Conservation (phyloP, 345 rosid species). For the Pistacia vera region DNA sequence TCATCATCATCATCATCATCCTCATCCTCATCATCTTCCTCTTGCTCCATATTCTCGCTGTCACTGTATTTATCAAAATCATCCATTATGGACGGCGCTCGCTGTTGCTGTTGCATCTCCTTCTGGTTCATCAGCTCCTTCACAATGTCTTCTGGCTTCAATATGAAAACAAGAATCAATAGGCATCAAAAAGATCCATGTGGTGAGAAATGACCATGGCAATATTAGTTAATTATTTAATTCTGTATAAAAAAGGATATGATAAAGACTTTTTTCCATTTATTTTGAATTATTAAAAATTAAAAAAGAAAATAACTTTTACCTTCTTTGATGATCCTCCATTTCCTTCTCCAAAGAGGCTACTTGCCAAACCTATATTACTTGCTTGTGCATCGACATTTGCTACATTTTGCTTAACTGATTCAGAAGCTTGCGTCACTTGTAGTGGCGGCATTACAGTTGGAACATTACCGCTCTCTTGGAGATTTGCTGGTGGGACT, state of each 20-base stretch:
- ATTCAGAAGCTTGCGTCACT: slow-evolving; percentile 14
- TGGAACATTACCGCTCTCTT: slow-evolving; percentile 18
- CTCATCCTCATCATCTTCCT: slow-evolving; percentile 32
- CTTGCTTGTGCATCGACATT: slow-evolving; percentile 23
- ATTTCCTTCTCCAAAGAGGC: slow-evolving; percentile 39
- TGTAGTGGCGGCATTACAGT: slow-evolving; percentile 10
- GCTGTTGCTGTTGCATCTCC: slow-evolving; percentile 31
- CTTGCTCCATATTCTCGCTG: slow-evolving; percentile 34
- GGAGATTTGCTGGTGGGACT: slow-evolving; percentile 30
- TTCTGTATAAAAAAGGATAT: not conserved
- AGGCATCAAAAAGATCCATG: slow-evolving; percentile 11
- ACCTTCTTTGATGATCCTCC: slow-evolving; percentile 48
- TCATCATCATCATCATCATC: slow-evolving; percentile 21
- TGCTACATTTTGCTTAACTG: slow-evolving; percentile 23
- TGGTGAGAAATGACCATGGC: not conserved
- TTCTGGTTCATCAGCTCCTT: slow-evolving; percentile 54
- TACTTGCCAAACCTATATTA: slow-evolving; percentile 18
- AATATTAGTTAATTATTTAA: not conserved
- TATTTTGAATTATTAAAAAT: not conserved
- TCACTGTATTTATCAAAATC: slow-evolving; percentile 44
- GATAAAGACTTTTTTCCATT: too few relatives aligned
- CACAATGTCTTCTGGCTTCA: slow-evolving; percentile 89
- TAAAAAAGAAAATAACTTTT: slow-evolving; percentile 19
- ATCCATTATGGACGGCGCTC: slow-evolving; percentile 37
- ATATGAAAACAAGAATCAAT: slow-evolving; percentile 45